Percentiles rank a stretch among this genome's conserved stretches.
phyloP scores from a whole-genome alignment of 2,329 filamentous ascomycete genomes.

The Claviceps capensis region DNA sequence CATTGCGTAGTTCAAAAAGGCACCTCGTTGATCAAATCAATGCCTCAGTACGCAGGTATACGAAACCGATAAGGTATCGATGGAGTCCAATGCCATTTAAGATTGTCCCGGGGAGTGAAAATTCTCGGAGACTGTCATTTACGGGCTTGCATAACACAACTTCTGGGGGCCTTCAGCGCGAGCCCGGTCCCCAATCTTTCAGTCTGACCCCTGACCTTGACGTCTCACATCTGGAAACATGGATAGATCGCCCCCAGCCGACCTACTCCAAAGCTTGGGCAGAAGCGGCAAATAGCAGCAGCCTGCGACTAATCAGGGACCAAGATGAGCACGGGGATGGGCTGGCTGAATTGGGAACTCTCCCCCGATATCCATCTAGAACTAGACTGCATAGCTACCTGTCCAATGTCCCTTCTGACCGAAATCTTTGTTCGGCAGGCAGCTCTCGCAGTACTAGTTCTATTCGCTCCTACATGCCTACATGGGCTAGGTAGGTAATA shows the following conservation, averaged over 20 bases:
- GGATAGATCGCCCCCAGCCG: conserved; percentile 33
- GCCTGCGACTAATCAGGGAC: conserved; percentile 35
- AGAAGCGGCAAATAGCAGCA: conserved; percentile 21
- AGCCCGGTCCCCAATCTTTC: conserved; percentile 9
- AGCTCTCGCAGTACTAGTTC: conserved; percentile 36
- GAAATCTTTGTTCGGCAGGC: conserved; percentile 36
- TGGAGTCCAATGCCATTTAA: conserved; percentile 53
- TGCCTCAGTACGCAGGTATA: conserved; percentile 29
- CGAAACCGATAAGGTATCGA: conserved; percentile 33
- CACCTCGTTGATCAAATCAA: conserved; percentile 34
- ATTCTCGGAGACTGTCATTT: conserved; percentile 33
- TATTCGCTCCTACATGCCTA: conserved; percentile 30
- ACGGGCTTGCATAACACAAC: conserved; percentile 31
- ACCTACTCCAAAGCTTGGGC: conserved; percentile 25
- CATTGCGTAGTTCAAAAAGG: conserved; percentile 34
- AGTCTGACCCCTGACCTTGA: background rate
- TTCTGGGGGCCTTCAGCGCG: conserved; percentile 34
- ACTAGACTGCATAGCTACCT: conserved; percentile 38
- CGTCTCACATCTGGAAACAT: background rate
- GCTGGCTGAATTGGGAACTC: conserved; percentile 42
- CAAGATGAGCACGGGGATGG: conserved; percentile 53
- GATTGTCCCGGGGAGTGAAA: conserved; percentile 48
- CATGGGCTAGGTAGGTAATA: conserved; percentile 40
- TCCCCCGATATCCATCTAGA: conserved; percentile 39
- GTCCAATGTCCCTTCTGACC: conserved; percentile 34